phyloP scores from a whole-genome alignment of 257 asterid species.

The Solanum ahanhuiri region DNA sequence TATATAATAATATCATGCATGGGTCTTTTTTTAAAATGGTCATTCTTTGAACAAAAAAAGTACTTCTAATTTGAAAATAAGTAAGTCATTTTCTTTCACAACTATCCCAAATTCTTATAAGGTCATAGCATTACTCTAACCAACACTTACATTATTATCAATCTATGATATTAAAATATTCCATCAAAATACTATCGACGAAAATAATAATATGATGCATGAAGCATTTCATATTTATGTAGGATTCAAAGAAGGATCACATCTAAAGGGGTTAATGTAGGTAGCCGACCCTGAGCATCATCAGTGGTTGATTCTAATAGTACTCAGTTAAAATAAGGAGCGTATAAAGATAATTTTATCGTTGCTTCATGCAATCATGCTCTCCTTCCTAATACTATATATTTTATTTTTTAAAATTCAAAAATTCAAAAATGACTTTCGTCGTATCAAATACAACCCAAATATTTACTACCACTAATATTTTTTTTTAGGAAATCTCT shows the following conservation, averaged over 20 bases:
- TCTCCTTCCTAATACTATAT: not conserved
- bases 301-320: not conserved
- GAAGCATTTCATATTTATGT: not conserved
- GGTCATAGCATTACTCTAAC: not conserved
- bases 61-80: not conserved
- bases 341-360: not conserved
- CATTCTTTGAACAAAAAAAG: not conserved
- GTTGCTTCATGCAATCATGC: not conserved
- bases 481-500: not conserved
- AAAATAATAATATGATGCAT: not conserved
- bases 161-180: too few relatives aligned
- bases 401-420: not conserved
- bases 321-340: not conserved
- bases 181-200: not conserved
- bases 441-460: not conserved
- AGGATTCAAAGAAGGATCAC: not conserved
- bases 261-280: not conserved
- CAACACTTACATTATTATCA: not conserved
- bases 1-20: not conserved
- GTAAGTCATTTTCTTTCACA: not conserved
- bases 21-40: not conserved
- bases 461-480: not conserved
- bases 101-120: not conserved
- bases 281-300: not conserved
- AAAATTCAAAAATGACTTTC: not conserved